Evolutionary conservation across 139 green algal genomes (phyloP).

Genomic region (Tetradesmus obliquus): DNA sequence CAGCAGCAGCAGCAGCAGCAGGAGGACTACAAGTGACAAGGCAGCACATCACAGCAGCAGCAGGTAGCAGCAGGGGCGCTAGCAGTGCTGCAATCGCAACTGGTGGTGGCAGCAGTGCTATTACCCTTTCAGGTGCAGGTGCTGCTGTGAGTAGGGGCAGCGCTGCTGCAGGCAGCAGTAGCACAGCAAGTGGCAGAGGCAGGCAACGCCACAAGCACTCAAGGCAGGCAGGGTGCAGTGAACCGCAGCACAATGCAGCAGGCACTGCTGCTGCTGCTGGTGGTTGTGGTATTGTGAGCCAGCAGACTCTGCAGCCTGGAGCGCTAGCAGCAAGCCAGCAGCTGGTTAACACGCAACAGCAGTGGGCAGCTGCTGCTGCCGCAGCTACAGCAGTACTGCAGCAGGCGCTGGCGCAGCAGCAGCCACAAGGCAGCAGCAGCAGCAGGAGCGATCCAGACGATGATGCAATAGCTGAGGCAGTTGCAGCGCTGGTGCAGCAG

Average conservation of each 20-base stretch:
- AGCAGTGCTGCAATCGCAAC: not conserved
- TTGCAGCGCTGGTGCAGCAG: conserved; percentile 7
- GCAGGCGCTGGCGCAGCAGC: not conserved
- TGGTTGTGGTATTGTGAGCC: not conserved
- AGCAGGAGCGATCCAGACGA: not conserved
- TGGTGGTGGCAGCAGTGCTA: not conserved
- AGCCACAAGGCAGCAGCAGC: conserved; percentile 6
- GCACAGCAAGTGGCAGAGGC: not conserved
- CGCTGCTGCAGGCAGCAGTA: not conserved
- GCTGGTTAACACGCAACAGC: not conserved
- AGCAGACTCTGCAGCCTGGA: not conserved
- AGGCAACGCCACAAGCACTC: not conserved
- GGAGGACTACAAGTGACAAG: no score
- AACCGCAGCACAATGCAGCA: not conserved
- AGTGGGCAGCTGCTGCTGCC: not conserved
- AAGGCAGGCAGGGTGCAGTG: not conserved
- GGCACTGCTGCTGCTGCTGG: not conserved
- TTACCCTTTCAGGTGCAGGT: not conserved
- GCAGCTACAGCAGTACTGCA: not conserved
- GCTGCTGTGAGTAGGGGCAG: not conserved
- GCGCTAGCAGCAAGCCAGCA: conserved; percentile 1
- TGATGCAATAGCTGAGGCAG: not conserved
- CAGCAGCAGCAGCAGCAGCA: not conserved
- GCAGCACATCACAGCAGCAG: not conserved
- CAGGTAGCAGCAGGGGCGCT: not conserved